A percentile compares a stretch with the other conserved stretches of the same genome.
phyloP scores from a whole-genome alignment of 2,329 filamentous ascomycete species.

The Fragosphaeria purpurea region DNA sequence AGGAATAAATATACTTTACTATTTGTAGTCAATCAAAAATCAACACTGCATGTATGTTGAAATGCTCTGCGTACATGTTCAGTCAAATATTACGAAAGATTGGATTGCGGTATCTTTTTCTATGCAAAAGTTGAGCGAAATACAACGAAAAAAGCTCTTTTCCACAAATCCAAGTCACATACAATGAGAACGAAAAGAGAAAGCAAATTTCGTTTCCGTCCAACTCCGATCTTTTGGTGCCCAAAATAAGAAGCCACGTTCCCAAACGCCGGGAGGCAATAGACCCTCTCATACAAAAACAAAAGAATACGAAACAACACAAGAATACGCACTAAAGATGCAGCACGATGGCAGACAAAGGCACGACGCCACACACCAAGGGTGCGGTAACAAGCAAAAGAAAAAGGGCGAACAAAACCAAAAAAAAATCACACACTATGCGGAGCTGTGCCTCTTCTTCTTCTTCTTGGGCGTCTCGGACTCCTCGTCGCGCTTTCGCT shows the following conservation, averaged over 20 bases:
- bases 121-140: neutral
- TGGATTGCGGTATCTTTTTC: too few species aligned
- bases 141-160: neutral
- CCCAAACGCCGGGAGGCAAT: neutral
- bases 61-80: too few species aligned
- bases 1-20: neutral
- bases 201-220: too few species aligned
- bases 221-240: too few species aligned
- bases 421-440: neutral
- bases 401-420: neutral
- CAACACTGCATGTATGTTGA: neutral
- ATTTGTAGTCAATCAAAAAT: neutral
- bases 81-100: neutral
- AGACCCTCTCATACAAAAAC: neutral
- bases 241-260: neutral
- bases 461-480: constrained; percentile 48
- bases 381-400: neutral
- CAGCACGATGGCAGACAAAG: too few species aligned
- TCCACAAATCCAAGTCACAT: too few species aligned
- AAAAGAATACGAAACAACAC: neutral
- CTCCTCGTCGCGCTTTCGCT: constrained; percentile 60
- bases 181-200: too few species aligned
- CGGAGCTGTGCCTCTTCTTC: constrained; percentile 28
- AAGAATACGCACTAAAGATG: too few species aligned
- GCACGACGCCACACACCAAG: too few species aligned